Conservation (phyloP, 2,329 filamentous ascomycete species). For the Penicillium aurantiogriseum region DNA sequence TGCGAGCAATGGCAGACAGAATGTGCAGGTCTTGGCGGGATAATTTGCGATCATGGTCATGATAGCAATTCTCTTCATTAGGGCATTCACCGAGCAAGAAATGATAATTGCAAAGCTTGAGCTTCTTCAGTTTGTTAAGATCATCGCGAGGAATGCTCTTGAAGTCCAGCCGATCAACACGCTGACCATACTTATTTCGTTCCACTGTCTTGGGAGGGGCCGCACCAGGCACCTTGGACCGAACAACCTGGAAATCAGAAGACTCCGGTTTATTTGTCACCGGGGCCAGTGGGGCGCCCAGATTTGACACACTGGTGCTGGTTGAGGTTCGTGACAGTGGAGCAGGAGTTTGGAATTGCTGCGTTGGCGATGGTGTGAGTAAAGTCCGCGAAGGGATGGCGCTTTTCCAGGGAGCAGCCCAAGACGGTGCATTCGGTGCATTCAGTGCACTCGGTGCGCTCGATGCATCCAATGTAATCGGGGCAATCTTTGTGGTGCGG, state of each 20-base stretch:
- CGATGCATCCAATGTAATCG: neutral
- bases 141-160: slow-evolving; percentile 55
- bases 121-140: slow-evolving; percentile 59
- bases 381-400: slow-evolving; percentile 30
- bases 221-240: slow-evolving; percentile 34
- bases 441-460: slow-evolving; percentile 18
- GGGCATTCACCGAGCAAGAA: slow-evolving; percentile 60
- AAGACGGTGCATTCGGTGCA: slow-evolving; percentile 23
- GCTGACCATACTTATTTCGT: slow-evolving; percentile 60
- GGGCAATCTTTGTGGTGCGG: slow-evolving; percentile 50
- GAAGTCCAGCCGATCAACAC: slow-evolving; percentile 54
- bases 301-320: slow-evolving; percentile 39
- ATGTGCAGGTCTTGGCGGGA: slow-evolving; percentile 53
- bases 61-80: slow-evolving; percentile 51
- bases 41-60: slow-evolving; percentile 56
- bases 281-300: slow-evolving; percentile 34
- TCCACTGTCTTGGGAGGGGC: slow-evolving; percentile 43
- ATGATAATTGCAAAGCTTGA: slow-evolving; percentile 63
- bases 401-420: slow-evolving; percentile 35
- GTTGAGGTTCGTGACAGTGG: slow-evolving; percentile 40
- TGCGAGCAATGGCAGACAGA: slow-evolving; percentile 59
- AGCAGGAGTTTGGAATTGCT: slow-evolving; percentile 25
- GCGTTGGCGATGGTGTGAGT: slow-evolving; percentile 40
- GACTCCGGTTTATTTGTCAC: slow-evolving; percentile 37
- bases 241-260: slow-evolving; percentile 40